Conservation (phyloP, 495 filamentous ascomycete species). For the Lasiosphaeriaceae sp. region DNA sequence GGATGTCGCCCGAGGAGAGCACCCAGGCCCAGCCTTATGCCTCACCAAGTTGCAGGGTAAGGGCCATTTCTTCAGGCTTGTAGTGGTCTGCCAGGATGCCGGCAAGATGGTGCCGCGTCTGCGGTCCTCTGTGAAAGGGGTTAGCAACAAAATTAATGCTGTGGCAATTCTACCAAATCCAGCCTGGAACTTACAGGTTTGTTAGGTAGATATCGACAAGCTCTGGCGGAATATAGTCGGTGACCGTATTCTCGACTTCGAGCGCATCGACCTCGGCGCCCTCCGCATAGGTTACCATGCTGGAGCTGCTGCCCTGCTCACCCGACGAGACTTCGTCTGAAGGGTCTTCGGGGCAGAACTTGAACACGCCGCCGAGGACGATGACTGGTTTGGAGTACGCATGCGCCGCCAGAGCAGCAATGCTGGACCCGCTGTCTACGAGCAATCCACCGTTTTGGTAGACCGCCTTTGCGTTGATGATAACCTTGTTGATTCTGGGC, state of each 20-base stretch:
- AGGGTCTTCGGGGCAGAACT: constrained; percentile 83
- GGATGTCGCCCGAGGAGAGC: neutral
- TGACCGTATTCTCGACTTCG: constrained; percentile 74
- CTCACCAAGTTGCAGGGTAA: constrained; percentile 39
- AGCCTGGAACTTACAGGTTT: constrained; percentile 69
- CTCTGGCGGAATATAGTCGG: constrained; percentile 78
- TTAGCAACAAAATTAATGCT: constrained; percentile 8
- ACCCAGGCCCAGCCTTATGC: constrained; percentile 3
- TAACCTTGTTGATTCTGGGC: constrained; percentile 90
- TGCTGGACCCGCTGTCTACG: constrained; percentile 70
- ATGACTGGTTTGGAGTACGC: constrained; percentile 77
- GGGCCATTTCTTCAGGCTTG: constrained; percentile 71
- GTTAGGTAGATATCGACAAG: constrained; percentile 87
- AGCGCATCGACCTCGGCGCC: constrained; percentile 70
- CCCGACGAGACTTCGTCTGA: constrained; percentile 72
- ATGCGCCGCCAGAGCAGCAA: constrained; percentile 78
- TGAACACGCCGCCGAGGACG: constrained; percentile 80
- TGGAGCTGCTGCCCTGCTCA: constrained; percentile 75
- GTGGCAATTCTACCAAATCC: neutral
- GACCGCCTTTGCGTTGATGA: constrained; percentile 79
- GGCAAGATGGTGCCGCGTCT: constrained; percentile 77
- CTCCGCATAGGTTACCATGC: constrained; percentile 68
- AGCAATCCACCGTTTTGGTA: constrained; percentile 81
- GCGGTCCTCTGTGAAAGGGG: constrained; percentile 58
- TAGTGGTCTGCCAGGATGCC: constrained; percentile 83